Conservation (phyloP, 495 filamentous ascomycete genomes). For the Trichoderma asperelloides region DNA sequence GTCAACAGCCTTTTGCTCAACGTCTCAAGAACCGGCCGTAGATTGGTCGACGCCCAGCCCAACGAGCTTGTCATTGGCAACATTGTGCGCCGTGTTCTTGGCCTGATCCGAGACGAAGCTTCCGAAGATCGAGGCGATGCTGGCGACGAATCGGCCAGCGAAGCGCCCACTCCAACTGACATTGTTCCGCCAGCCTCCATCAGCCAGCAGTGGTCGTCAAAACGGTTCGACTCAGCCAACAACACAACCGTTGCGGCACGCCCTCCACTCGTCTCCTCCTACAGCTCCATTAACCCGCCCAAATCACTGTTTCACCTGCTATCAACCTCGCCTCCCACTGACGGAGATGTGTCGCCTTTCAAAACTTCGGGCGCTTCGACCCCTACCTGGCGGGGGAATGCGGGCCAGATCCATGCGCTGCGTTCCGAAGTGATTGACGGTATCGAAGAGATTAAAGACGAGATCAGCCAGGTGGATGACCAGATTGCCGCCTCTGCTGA, state of each 20-base stretch:
- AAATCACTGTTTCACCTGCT: constrained; percentile 16
- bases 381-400: constrained; percentile 26
- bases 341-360: constrained; percentile 10
- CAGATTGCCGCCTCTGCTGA: constrained; percentile 79
- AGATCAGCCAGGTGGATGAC: constrained; percentile 78
- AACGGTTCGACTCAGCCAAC: not conserved
- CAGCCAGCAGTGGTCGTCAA: constrained; percentile 6
- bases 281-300: constrained; percentile 17
- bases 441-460: constrained; percentile 85
- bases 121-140: constrained; percentile 70
- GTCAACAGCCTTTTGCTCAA: constrained; percentile 67
- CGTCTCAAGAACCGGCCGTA: constrained; percentile 64
- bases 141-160: constrained; percentile 30
- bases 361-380: constrained; percentile 39
- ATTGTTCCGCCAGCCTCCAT: not conserved
- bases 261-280: constrained; percentile 25
- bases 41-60: constrained; percentile 72
- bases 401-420: constrained; percentile 45
- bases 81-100: constrained; percentile 80
- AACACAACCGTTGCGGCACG: constrained; percentile 17
- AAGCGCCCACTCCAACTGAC: constrained; percentile 17
- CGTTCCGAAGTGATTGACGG: constrained; percentile 84
- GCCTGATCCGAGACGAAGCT: constrained; percentile 83
- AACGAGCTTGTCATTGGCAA: constrained; percentile 88
- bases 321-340: constrained; percentile 17